These are phyloP conservation scores for Argentina anserina DNA, from an alignment of 306 rosid species.

Conservation along the genomic window DNA sequence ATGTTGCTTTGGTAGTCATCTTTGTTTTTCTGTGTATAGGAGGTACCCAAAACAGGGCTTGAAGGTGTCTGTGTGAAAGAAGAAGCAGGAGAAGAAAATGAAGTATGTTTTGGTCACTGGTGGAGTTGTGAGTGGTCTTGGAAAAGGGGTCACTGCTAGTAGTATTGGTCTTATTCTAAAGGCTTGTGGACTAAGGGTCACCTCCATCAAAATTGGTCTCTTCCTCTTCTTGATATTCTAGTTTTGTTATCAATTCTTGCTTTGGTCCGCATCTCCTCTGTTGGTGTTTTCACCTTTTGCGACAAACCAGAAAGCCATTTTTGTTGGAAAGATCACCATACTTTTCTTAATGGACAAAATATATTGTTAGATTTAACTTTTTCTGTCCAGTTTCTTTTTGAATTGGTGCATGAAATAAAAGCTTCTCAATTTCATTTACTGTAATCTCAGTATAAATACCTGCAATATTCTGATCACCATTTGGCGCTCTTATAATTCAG, in stretches of 20 bases:
- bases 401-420: not conserved
- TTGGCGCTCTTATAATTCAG: slow-evolving; percentile 36
- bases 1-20: not conserved
- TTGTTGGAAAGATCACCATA: slow-evolving; percentile 11
- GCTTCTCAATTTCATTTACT: not conserved
- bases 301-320: not conserved
- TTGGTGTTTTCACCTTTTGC: slow-evolving; percentile 10
- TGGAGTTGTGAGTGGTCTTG: slow-evolving; percentile 95
- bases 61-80: slow-evolving; percentile 4
- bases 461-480: slow-evolving; percentile 1
- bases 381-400: not conserved
- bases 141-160: slow-evolving; percentile 94
- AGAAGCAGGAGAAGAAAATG: slow-evolving; percentile 38
- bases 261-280: not conserved
- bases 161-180: slow-evolving; percentile 89
- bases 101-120: slow-evolving; percentile 90
- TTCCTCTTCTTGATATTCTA: slow-evolving; percentile 17
- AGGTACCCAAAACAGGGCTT: not conserved
- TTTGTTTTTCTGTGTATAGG: slow-evolving; percentile 4
- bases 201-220: slow-evolving; percentile 87
- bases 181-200: slow-evolving; percentile 89
- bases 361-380: not conserved
- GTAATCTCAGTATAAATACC: not conserved
- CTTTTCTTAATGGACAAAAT: not conserved
- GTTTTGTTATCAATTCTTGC: not conserved